A percentile compares a stretch with the other conserved stretches of the same genome.
phyloP scores from a whole-genome alignment of 2,329 filamentous ascomycete genomes.

The Fusarium foetens region DNA sequence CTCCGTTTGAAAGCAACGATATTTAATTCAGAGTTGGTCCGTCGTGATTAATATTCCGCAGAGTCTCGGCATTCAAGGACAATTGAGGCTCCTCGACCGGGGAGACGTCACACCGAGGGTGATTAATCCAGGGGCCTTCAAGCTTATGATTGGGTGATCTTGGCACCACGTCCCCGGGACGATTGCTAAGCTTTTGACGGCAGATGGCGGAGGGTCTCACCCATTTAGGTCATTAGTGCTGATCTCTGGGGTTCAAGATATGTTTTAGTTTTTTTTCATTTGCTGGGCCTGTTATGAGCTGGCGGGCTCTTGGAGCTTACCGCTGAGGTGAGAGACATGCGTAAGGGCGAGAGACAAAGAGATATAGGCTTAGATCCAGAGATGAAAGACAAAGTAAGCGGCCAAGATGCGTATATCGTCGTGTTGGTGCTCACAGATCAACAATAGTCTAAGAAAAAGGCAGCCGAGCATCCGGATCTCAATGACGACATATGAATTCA shows the following conservation, averaged over 20 bases:
- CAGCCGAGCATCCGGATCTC: constrained; percentile 13
- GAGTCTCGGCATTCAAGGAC: neutral
- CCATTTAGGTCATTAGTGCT: constrained; percentile 27
- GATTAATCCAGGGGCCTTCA: constrained; percentile 33
- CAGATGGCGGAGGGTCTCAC: constrained; percentile 1
- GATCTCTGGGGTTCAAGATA: constrained; percentile 13
- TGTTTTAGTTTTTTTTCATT: neutral
- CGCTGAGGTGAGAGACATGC: constrained; percentile 21
- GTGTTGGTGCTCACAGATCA: constrained; percentile 32
- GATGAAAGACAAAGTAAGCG: neutral
- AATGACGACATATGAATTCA: constrained; percentile 8
- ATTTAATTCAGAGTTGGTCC: neutral
- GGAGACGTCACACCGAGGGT: constrained; percentile 35
- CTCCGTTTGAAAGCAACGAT: neutral
- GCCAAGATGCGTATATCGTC: neutral
- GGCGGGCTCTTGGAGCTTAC: constrained; percentile 2
- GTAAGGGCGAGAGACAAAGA: neutral
- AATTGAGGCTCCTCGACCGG: constrained; percentile 21
- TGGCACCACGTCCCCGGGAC: constrained; percentile 7
- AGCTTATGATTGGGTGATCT: constrained; percentile 28
- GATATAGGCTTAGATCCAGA: neutral
- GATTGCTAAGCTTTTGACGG: constrained; percentile 36
- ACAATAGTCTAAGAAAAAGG: neutral
- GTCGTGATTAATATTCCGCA: neutral
- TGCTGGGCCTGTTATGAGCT: constrained; percentile 1